Conservation (phyloP, 768 basidiomycete species). For the Boletus pseudo-olivaceus region DNA sequence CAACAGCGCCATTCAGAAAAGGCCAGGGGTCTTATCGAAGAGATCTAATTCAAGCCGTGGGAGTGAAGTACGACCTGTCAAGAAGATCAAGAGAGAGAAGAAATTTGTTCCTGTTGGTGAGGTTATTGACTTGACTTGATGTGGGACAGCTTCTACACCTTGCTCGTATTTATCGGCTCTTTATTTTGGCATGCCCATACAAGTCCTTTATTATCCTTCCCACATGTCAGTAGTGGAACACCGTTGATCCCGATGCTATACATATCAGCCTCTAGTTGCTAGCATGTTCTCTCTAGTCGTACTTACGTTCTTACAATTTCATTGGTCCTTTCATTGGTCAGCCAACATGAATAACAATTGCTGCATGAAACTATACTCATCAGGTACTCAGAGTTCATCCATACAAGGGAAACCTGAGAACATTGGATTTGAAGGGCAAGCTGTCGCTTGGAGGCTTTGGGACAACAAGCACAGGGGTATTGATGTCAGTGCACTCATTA, state of each 20-base stretch:
- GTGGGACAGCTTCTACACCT: not conserved
- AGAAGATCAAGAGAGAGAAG: constrained; percentile 29
- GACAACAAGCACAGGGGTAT: not conserved
- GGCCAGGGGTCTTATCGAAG: not conserved
- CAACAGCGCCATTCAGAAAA: not conserved
- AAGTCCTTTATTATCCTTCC: not conserved
- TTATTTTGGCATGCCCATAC: not conserved
- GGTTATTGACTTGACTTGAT: constrained; percentile 32
- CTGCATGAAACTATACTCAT: not conserved
- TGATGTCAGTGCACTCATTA: not conserved
- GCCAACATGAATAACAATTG: not conserved
- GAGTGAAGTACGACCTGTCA: constrained; percentile 10
- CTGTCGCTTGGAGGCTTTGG: not conserved
- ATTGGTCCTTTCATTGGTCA: not conserved
- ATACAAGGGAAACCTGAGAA: no score
- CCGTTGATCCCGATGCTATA: not conserved
- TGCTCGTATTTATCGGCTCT: not conserved
- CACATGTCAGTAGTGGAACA: not conserved
- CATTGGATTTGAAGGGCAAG: not conserved
- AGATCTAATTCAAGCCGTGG: not conserved
- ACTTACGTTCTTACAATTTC: not conserved
- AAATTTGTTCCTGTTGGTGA: constrained; percentile 14
- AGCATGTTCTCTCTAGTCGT: not conserved
- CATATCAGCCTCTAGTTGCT: no score
- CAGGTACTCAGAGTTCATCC: not conserved